Evolutionary conservation across 441 rosid species (phyloP), one percentile per base, ranked within the genome.

Genomic region (Pelargonium citronellum): DNA sequence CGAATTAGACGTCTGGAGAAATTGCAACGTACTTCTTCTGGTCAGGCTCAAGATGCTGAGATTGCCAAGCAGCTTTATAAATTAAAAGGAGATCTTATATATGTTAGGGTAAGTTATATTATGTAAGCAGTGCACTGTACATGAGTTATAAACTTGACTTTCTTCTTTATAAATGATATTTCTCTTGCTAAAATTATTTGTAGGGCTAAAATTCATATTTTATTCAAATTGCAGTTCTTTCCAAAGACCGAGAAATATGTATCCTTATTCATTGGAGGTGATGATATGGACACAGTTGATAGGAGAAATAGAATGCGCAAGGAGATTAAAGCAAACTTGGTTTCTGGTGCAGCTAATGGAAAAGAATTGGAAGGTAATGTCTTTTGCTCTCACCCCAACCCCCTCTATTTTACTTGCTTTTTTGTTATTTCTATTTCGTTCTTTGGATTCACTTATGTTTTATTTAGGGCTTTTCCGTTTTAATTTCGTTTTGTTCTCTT

Each of bases 201-300:
- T 39, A 10, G 39, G 47, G 62, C 64, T 69, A 13, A 13, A 69
- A n/a, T 58, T 22, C 20, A 0, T 68, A 5, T 67, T 22, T 37
- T 64, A 8, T 65, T 67, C 68, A 13, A 20, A 22, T 34, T 81
- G 85, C 87, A 95, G 99, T 95, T 95, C 77, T 95, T 88, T 65
- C 99, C 99, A 46, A 95, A 95, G 85, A 90, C 91, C 0, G 99
- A 95, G 86, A 92, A 95, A 79, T 95, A 95, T 75, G 88, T 92
- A 10, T 88, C 98, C 68, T 80, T 95, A 17, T 90, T 92, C 81
- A 81, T 88, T 78, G 98, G 97, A 70, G 86, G 87, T 60, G 96
- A 87, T 61, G 90, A 85, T 55, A 68, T 82, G 0, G 93, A 88
- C 53, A 72, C 84, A 51, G 76, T 83, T 75, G 99, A 95, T 72